phyloP scores from a whole-genome alignment of 1,284 basidiomycete species.

The Bondarzewia mesenterica region DNA sequence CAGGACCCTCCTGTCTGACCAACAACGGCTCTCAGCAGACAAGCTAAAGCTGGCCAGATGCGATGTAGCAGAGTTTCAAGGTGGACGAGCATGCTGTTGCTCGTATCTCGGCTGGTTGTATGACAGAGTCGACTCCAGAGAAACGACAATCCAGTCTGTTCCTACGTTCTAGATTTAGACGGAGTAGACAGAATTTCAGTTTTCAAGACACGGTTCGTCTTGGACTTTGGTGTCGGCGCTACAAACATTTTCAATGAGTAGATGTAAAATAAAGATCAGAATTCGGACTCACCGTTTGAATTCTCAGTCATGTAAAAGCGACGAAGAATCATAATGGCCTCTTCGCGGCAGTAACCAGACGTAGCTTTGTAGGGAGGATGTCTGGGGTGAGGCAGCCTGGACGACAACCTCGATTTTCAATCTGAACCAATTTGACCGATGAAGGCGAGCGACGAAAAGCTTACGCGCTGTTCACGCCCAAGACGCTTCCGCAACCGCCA shows the following conservation, averaged over 20 bases:
- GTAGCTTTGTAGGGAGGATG: slow-evolving; percentile 73
- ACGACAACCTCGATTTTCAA: too few relatives aligned
- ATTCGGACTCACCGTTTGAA: slow-evolving; percentile 60
- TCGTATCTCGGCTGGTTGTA: too few relatives aligned
- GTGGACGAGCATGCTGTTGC: too few relatives aligned
- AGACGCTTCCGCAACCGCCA: slow-evolving; percentile 93
- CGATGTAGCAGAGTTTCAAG: too few relatives aligned
- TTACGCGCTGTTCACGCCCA: slow-evolving; percentile 77
- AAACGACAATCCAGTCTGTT: too few relatives aligned
- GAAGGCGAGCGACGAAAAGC: slow-evolving; percentile 15
- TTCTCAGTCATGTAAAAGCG: slow-evolving; percentile 97
- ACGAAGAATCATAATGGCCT: slow-evolving; percentile 92
- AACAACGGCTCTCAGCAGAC: too few relatives aligned
- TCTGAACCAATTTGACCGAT: background rate
- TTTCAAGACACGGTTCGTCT: slow-evolving; percentile 65
- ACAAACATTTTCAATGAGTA: slow-evolving; percentile 5
- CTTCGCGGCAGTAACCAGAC: slow-evolving; percentile 83
- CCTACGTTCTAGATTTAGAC: background rate
- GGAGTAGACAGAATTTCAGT: slow-evolving; percentile 51
- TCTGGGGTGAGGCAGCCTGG: slow-evolving; percentile 55
- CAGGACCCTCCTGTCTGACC: too few relatives aligned
- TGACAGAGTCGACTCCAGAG: too few relatives aligned
- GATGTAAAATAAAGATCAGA: slow-evolving; percentile 9
- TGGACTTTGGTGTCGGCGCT: slow-evolving; percentile 76
- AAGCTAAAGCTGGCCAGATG: too few relatives aligned